Evolutionary conservation across 176 grass and related monocot genomes (phyloP).

Genomic region (Secale cereale): DNA sequence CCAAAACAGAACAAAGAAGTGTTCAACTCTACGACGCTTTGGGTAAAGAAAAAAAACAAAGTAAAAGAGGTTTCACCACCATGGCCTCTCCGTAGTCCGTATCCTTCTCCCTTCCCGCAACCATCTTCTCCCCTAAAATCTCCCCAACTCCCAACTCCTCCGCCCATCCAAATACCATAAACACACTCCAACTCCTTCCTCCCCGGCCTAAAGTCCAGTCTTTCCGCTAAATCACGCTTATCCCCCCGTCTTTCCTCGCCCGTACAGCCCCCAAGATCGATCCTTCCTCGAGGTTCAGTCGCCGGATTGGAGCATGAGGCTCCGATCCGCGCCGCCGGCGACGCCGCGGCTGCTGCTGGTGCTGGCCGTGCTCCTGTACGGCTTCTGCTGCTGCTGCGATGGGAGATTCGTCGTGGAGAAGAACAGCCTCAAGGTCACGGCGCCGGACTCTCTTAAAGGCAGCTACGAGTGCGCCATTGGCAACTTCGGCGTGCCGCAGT

Average conservation of each 20-base stretch:
- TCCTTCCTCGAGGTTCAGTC: neutral
- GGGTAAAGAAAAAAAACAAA: too few relatives aligned
- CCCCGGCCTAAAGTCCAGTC: neutral
- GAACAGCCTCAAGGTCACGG: constrained; percentile 14
- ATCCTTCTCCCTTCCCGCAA: constrained; percentile 4
- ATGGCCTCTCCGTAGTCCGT: neutral
- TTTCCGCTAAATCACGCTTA: neutral
- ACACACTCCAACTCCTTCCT: neutral
- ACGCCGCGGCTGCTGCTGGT: neutral
- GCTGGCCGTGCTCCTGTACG: neutral
- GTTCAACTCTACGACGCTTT: too few relatives aligned
- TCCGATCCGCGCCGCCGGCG: constrained; percentile 1
- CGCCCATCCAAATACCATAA: neutral
- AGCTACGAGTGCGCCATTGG: constrained; percentile 68
- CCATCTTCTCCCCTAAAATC: neutral
- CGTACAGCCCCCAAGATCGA: neutral
- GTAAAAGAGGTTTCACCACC: neutral
- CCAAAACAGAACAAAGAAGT: too few relatives aligned
- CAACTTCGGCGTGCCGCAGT: constrained; percentile 91
- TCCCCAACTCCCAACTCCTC: neutral
- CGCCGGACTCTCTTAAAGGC: neutral
- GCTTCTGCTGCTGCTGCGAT: neutral
- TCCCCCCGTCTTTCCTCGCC: neutral
- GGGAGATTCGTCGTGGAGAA: constrained; percentile 12
- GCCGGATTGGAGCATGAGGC: constrained; percentile 15